Percentiles rank a stretch among this genome's conserved stretches.
phyloP scores from a whole-genome alignment of 2,329 filamentous ascomycete genomes.

The Fusarium aywerte region DNA sequence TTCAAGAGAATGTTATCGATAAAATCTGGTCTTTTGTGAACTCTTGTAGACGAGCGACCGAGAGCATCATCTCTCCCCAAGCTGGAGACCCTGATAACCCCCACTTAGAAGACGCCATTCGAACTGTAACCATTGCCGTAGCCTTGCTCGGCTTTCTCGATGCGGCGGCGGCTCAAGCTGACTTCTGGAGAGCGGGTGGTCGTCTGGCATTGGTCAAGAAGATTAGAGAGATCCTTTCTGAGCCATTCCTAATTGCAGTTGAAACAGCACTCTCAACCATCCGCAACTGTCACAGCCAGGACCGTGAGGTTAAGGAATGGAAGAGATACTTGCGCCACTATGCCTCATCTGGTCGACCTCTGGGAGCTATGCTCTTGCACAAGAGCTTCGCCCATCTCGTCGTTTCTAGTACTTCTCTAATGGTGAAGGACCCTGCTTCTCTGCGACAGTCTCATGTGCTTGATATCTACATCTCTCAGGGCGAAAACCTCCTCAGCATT shows the following conservation, averaged over 20 bases:
- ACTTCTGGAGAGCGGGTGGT: slow-evolving; percentile 83
- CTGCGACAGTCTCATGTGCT: slow-evolving; percentile 74
- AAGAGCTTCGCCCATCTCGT: slow-evolving; percentile 88
- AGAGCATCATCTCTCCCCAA: slow-evolving; percentile 63
- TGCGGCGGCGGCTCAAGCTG: slow-evolving; percentile 78
- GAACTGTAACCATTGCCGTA: slow-evolving; percentile 79
- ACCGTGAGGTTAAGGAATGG: slow-evolving; percentile 81
- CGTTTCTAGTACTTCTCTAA: slow-evolving; percentile 78
- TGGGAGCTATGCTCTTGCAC: slow-evolving; percentile 92
- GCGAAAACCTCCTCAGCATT: slow-evolving; percentile 56
- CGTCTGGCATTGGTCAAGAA: slow-evolving; percentile 78
- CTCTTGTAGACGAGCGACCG: slow-evolving; percentile 72
- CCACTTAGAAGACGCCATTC: slow-evolving; percentile 72
- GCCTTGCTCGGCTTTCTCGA: slow-evolving; percentile 92
- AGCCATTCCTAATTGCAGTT: slow-evolving; percentile 84
- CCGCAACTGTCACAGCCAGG: slow-evolving; percentile 77
- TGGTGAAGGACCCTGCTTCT: slow-evolving; percentile 71
- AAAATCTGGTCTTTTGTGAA: slow-evolving; percentile 78
- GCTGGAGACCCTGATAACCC: slow-evolving; percentile 66
- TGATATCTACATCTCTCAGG: slow-evolving; percentile 74
- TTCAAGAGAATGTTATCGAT: slow-evolving; percentile 73
- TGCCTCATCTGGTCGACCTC: slow-evolving; percentile 77
- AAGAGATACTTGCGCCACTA: slow-evolving; percentile 87
- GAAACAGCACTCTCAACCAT: slow-evolving; percentile 93
- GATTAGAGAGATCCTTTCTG: slow-evolving; percentile 79